Base-by-base conservation (phyloP, 1,284 basidiomycete genomes). In the Melampsora americana region DNA sequence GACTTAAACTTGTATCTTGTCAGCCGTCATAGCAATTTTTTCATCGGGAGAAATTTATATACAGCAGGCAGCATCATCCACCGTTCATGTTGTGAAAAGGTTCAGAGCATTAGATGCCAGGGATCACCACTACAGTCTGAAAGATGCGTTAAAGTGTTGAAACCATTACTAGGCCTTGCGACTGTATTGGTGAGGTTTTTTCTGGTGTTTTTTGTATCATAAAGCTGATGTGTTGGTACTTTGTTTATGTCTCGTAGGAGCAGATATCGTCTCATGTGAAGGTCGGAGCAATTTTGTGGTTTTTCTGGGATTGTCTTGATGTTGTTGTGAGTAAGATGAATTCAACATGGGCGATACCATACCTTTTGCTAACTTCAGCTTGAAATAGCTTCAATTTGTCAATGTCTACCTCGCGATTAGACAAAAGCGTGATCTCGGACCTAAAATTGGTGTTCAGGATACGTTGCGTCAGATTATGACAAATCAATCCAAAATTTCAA, bases 21-120 rank as follows among this genome's bases (percentile, higher is more conserved):
- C 20, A 56, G 53, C n/a, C 28, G n/a, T 28, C 28, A 23, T 23
- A 14, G 20, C 53, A 12, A 16, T 28, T 12, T 56, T 23, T 56
- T 56, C 53, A 12, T 6, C 5, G 7, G n/a, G n/a, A n/a, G 53
- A 56, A 56, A 9, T 23, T 16, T 1, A 14, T 28, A 56, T 14
- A 28, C 53, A 56, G 14, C 9, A 56, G 11, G 53, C 28, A 23
- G 4, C 28, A 16, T 23, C n/a, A 14, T n/a, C 28, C 28, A 56
- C 28, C 4, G 2, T 14, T 23, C 9, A n/a, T 4, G 53, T 14
- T 9, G 53, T 56, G n/a, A 4, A 23, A 14, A n/a, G 9, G n/a
- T 56, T 56, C 6, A n/a, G 53, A 56, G n/a, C 53, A 23, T 16
- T 56, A 56, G 53, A 56, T 23, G 53, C n/a, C 53, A 56, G 53